A percentile compares a stretch with the other conserved stretches of the same genome.
Conservation (phyloP, 768 basidiomycete genomes). For the Termitomyces sp. region DNA sequence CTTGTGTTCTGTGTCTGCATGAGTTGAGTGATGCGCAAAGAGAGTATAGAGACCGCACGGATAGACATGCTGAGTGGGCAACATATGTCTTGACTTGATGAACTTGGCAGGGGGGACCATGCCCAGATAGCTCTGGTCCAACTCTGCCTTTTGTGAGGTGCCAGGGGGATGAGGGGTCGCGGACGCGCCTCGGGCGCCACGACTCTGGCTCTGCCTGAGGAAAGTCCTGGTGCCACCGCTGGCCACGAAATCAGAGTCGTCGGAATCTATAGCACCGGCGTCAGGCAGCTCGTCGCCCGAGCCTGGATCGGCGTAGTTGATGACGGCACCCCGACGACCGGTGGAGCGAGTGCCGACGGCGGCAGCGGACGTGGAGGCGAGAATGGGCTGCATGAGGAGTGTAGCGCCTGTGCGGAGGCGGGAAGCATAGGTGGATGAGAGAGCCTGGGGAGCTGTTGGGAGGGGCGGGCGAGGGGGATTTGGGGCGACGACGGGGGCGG, state of each 20-base stretch:
- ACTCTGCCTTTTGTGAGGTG: constrained; percentile 45
- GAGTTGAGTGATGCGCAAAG: background rate
- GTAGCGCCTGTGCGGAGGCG: constrained; percentile 88
- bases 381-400: constrained; percentile 85
- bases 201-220: constrained; percentile 38
- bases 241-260: constrained; percentile 77
- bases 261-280: constrained; percentile 76
- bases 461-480: constrained; percentile 55
- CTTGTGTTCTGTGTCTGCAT: constrained; percentile 43
- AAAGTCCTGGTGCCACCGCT: constrained; percentile 58
- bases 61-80: constrained; percentile 64
- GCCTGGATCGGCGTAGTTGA: constrained; percentile 86
- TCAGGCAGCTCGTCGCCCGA: constrained; percentile 80
- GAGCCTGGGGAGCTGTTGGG: constrained; percentile 61
- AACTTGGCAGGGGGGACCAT: constrained; percentile 76
- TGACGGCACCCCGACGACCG: constrained; percentile 57
- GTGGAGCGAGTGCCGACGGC: constrained; percentile 35
- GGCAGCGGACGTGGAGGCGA: constrained; percentile 26
- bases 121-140: constrained; percentile 89
- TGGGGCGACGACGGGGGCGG: constrained; percentile 26
- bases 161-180: constrained; percentile 32
- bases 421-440: constrained; percentile 79
- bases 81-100: constrained; percentile 55
- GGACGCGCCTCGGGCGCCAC: constrained; percentile 34
- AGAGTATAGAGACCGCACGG: constrained; percentile 47